Percentiles rank a stretch among this genome's conserved stretches.
phyloP scores from a whole-genome alignment of 2,329 filamentous ascomycete genomes.

The Fusarium camptoceras region DNA sequence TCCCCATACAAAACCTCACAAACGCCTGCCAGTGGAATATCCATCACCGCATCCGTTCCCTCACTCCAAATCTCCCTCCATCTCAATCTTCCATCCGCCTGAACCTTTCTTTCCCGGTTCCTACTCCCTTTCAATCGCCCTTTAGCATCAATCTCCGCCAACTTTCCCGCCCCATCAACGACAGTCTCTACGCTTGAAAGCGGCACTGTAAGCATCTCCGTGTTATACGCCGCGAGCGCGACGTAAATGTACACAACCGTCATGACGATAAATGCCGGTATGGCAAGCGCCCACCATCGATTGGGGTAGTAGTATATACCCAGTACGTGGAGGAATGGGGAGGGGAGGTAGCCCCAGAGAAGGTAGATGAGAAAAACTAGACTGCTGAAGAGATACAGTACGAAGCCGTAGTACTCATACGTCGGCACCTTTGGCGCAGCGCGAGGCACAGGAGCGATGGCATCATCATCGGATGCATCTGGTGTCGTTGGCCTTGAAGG shows the following conservation, averaged over 20 bases:
- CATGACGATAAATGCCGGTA: conserved; percentile 92
- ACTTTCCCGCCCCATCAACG: conserved; percentile 88
- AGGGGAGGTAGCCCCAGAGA: conserved; percentile 90
- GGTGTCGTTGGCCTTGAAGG: conserved; percentile 94
- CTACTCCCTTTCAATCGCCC: conserved; percentile 61
- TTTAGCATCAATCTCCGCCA: conserved; percentile 82
- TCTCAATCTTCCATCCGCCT: conserved; percentile 60
- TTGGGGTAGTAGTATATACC: conserved; percentile 98
- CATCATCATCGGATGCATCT: conserved; percentile 89
- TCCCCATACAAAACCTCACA: conserved; percentile 93
- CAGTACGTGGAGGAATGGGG: conserved; percentile 89
- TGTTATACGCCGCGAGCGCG: conserved; percentile 90
- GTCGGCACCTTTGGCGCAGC: conserved; percentile 96
- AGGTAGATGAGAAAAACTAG: conserved; percentile 80
- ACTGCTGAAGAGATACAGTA: conserved; percentile 90
- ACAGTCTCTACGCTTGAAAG: conserved; percentile 86
- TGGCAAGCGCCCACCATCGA: conserved; percentile 95
- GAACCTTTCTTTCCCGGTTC: conserved; percentile 53
- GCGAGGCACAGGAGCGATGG: conserved; percentile 84
- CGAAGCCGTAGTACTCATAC: conserved; percentile 99
- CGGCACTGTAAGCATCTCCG: conserved; percentile 85
- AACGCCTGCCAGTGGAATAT: conserved; percentile 92
- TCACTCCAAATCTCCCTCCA: conserved; percentile 91
- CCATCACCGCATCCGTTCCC: conserved; percentile 97
- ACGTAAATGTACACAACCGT: conserved; percentile 92